A percentile compares a stretch with the other conserved stretches of the same genome.
Evolutionary conservation across 148 eudicot genomes (phyloP).

Genomic region (Camellia granthamiana): DNA sequence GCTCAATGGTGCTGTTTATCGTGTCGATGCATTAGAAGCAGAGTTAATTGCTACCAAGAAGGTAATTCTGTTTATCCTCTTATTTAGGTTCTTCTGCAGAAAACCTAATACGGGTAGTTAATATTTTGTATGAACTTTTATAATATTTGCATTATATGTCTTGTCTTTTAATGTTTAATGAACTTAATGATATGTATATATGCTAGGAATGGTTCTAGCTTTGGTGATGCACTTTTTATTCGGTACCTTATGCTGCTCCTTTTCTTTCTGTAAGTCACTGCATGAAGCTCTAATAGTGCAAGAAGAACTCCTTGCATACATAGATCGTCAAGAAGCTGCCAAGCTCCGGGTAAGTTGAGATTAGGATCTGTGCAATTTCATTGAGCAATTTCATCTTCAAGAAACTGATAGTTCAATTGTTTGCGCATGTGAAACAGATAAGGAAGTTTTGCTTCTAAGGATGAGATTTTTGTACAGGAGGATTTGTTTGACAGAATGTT

Average conservation of each 20-base stretch:
- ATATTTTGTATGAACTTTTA: not conserved
- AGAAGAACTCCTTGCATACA: conserved; percentile 64
- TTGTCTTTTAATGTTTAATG: not conserved
- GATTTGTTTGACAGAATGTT: not conserved
- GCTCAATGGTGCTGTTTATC: conserved; percentile 66
- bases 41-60: conserved; percentile 64
- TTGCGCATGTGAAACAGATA: conserved; percentile 17
- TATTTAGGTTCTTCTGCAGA: conserved; percentile 2
- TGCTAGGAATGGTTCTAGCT: not conserved
- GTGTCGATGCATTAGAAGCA: conserved; percentile 80
- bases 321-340: conserved; percentile 52
- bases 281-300: conserved; percentile 77
- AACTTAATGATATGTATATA: not conserved
- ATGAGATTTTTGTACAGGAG: not conserved
- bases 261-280: conserved; percentile 47
- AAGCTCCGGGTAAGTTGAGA: conserved; percentile 37
- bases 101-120: not conserved
- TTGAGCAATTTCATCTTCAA: not conserved
- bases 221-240: not conserved
- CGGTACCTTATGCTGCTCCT: not conserved
- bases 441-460: conserved; percentile 31
- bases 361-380: not conserved
- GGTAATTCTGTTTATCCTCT: conserved; percentile 22
- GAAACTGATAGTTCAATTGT: not conserved
- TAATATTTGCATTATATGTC: not conserved